Base-by-base conservation (phyloP, 306 rosid genomes). In the Clitoria ternatea region DNA sequence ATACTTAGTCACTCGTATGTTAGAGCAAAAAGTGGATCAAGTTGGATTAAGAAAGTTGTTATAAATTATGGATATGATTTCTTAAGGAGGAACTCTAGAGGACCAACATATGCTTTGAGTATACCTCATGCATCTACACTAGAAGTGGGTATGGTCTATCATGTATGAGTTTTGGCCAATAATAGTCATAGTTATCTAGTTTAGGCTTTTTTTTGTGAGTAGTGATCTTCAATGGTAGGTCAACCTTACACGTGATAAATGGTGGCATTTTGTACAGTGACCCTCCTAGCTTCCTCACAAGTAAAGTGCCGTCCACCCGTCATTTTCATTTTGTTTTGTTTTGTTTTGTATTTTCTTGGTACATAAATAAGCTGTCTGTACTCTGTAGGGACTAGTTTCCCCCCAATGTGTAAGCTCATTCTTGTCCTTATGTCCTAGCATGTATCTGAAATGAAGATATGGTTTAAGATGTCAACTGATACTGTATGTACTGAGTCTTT, bases 131-230 rank as follows among this genome's bases (percentile, higher is more conserved):
- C 96, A 13, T 89, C 97, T 73, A 91, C 97, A 63, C 64, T 95
- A 70, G 99, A 95, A 80, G 99, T 95, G 27, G 99, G 99, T 26
- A 91, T 95, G 97, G 75, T 95, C 29, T 91, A 91, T 74, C 86
- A 83, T 71, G 96, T 95, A 40, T 91, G 72, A 74, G 66, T 79
- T 75, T 77, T 78, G 73, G 66, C 30, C 18, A n/a, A n/a, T n/a
- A n/a, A 24, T 12, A 54, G 27, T n/a, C n/a, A n/a, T 20, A 49
- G 40, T 54, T 66, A 32, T 62, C 73, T 62, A 77, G 71, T 29
- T 56, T 73, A 75, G 80, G n/a, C n/a, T n/a, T n/a, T n/a, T n/a
- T 60, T 73, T 82, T 89, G 87, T 75, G 60, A 45, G 76, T 74
- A 66, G 29, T 62, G 59, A 69, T 59, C 56, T 47, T 67, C 24